phyloP scores from a whole-genome alignment of 1,284 basidiomycete genomes.

The Ganoderma lucidum region DNA sequence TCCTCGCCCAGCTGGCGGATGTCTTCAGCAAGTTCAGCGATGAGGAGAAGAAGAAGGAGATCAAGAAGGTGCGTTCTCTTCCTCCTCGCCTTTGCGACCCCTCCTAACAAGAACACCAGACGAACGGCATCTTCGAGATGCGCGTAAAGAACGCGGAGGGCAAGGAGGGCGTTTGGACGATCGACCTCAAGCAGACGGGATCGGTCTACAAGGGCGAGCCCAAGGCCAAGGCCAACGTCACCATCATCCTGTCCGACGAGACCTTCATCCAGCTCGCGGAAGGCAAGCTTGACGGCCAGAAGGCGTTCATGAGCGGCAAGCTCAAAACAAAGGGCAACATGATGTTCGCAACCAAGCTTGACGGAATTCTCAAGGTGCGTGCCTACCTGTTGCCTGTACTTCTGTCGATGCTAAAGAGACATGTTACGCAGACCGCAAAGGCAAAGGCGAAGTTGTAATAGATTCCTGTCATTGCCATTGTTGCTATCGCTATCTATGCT shows the following conservation, averaged over 20 bases:
- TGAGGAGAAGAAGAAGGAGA: constrained; percentile 79
- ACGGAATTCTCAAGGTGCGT: constrained; percentile 79
- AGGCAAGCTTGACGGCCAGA: constrained; percentile 89
- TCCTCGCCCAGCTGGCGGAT: constrained; percentile 68
- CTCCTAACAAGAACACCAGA: constrained; percentile 53
- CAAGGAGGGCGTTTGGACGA: constrained; percentile 88
- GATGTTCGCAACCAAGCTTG: constrained; percentile 91
- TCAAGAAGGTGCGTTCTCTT: constrained; percentile 78
- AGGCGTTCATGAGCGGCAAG: constrained; percentile 94
- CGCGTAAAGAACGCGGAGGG: constrained; percentile 83
- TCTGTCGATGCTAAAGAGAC: neutral
- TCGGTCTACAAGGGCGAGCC: constrained; percentile 83
- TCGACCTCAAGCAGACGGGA: constrained; percentile 94
- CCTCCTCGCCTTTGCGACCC: neutral
- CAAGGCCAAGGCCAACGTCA: constrained; percentile 79
- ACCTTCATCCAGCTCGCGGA: constrained; percentile 70
- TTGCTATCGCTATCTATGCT: constrained; percentile 19
- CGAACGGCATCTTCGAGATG: constrained; percentile 92
- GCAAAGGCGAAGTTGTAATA: constrained; percentile 49
- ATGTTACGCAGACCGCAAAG: constrained; percentile 42
- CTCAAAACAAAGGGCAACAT: constrained; percentile 88
- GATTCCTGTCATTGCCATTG: neutral
- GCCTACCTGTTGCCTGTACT: too few species aligned
- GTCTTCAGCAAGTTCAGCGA: constrained; percentile 74
- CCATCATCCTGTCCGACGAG: constrained; percentile 78